phyloP scores from a whole-genome alignment of 2,329 filamentous ascomycete species.

The Alternaria longipes region DNA sequence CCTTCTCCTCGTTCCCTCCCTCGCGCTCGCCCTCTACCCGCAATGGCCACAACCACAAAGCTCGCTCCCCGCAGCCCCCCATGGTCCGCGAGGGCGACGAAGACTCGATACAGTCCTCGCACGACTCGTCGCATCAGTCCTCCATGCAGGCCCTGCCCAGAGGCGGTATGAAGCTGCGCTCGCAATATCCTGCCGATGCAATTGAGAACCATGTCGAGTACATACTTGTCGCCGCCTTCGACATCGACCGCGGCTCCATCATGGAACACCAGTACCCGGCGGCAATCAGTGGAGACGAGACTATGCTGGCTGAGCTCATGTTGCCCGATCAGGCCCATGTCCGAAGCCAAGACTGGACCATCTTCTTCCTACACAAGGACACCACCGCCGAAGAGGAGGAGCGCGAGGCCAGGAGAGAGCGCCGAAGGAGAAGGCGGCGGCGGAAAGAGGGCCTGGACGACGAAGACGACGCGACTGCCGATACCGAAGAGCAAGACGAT shows the following conservation, averaged over 20 bases:
- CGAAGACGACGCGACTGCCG: slow-evolving; percentile 47
- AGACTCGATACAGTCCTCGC: slow-evolving; percentile 40
- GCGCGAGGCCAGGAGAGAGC: slow-evolving; percentile 65
- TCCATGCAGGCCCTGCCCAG: slow-evolving; percentile 3
- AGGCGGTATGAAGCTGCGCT: slow-evolving; percentile 47
- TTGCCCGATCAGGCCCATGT: slow-evolving; percentile 95
- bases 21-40: slow-evolving; percentile 52
- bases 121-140: slow-evolving; percentile 36
- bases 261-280: slow-evolving; percentile 99
- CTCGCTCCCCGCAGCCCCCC: slow-evolving; percentile 49
- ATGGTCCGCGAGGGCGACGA: slow-evolving; percentile 47
- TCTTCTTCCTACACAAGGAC: slow-evolving; percentile 98
- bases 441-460: slow-evolving; percentile 54
- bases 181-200: slow-evolving; percentile 59
- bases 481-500: slow-evolving; percentile 44
- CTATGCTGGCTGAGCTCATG: slow-evolving; percentile 99
- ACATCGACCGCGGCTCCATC: slow-evolving; percentile 92
- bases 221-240: slow-evolving; percentile 95
- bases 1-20: slow-evolving; percentile 55
- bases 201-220: slow-evolving; percentile 95
- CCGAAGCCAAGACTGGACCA: slow-evolving; percentile 97
- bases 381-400: slow-evolving; percentile 81
- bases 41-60: slow-evolving; percentile 45
- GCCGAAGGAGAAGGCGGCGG: slow-evolving; percentile 61
- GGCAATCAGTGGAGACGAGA: slow-evolving; percentile 94